Base-by-base conservation (phyloP, 2,329 filamentous ascomycete species). In the Fusarium euwallaceae region DNA sequence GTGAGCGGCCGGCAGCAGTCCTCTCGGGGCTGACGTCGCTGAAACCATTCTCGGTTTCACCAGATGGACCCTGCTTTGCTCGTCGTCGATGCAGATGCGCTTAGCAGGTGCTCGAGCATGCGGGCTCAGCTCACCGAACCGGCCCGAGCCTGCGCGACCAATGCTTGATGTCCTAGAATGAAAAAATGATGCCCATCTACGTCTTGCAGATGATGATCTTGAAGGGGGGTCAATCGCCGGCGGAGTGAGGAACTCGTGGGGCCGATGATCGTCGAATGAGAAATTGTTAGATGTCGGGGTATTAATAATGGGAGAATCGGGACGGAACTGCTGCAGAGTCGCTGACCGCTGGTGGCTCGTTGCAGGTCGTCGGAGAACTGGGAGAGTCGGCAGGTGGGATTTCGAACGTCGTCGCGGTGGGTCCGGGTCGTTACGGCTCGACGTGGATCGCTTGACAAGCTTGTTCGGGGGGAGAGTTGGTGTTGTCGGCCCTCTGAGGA, bases 331-430 rank as follows among this genome's bases (percentile, higher is more conserved):
- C 75, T 93, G 90, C 32, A 94, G 84, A 1, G 92, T 94, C 37
- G 90, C 91, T 55, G 92, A 93, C 77, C 94, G 88, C 80, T 95
- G 93, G 79, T 95, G 93, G 81, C 93, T 95, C 20, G 94, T 95
- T 55, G 93, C 93, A 62, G 94, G 94, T 76, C 93, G 87, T 68
- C 92, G 90, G 69, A 95, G 87, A 32, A 89, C 90, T 2, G 91
- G 88, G 69, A 93, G 87, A 24, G 89, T 91, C 3, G 91, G 88
- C 71, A 93, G 85, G 78, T 92, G 90, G 58, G 91, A 88, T 73
- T 85, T 90, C 36, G 91, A 87, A 72, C 87, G 85, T 68, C 86
- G 86, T 67, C 86, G 84, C 34, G 83, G 80, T 36, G 84, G 80
- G 7, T 86, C 83, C 58, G 85, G 80, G 71, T 84, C 83, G 62